A percentile compares a stretch with the other conserved stretches of the same genome.
Evolutionary conservation across 441 rosid genomes (phyloP).

Genomic region (Populus hybrid): DNA sequence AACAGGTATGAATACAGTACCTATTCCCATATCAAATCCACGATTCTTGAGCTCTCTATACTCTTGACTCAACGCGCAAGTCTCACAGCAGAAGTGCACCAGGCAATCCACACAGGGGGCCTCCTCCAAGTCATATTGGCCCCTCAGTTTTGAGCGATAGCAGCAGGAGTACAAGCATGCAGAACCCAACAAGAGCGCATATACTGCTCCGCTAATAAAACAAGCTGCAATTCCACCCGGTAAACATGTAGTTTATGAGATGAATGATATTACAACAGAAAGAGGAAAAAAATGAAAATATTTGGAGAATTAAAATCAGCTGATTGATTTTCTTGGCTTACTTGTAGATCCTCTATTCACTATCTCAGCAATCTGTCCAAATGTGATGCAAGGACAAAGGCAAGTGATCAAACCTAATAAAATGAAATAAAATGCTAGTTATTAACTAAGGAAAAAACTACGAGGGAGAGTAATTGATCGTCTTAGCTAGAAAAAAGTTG

Average conservation of each 20-base stretch:
- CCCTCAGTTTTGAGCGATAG: slow-evolving; percentile 25
- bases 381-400: slow-evolving; percentile 57
- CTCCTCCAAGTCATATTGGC: slow-evolving; percentile 21
- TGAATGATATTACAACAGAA: background rate
- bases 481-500: background rate
- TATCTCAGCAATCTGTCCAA: slow-evolving; percentile 59
- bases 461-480: background rate
- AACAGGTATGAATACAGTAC: slow-evolving; percentile 13
- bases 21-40: slow-evolving; percentile 26
- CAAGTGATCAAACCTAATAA: slow-evolving; percentile 23
- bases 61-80: slow-evolving; percentile 28
- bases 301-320: background rate
- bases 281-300: background rate
- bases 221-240: slow-evolving; percentile 10
- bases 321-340: background rate
- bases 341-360: slow-evolving; percentile 40
- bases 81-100: slow-evolving; percentile 25
- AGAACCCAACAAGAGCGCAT: slow-evolving; percentile 17
- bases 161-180: slow-evolving; percentile 24
- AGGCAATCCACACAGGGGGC: slow-evolving; percentile 24
- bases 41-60: slow-evolving; percentile 23
- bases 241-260: slow-evolving; percentile 10
- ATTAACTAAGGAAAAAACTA: slow-evolving; percentile 22
- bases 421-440: slow-evolving; percentile 17
- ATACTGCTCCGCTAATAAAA: slow-evolving; percentile 17